These are phyloP conservation scores for Darksidea phi DNA, from an alignment of 495 filamentous ascomycete species.

Conservation along the genomic window DNA sequence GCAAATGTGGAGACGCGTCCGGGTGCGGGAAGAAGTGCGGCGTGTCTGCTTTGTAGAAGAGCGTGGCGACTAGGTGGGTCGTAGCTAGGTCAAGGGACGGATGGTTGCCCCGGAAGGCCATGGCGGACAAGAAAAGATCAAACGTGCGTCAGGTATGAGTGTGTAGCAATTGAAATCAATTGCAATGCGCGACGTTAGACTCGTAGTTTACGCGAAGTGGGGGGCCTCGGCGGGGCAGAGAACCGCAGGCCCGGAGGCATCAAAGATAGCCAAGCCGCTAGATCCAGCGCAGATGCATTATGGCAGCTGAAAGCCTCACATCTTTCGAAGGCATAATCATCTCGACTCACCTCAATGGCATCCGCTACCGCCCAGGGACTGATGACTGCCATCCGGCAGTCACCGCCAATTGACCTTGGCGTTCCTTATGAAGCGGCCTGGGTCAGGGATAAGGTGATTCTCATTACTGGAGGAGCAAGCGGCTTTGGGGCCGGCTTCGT, in stretches of 20 bases:
- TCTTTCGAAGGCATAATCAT: not conserved
- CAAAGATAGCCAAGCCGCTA: too few species aligned
- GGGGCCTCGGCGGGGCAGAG: too few species aligned
- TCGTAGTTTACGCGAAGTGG: too few species aligned
- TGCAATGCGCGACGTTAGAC: too few species aligned
- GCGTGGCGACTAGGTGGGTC: conserved; percentile 31
- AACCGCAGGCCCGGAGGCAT: too few species aligned
- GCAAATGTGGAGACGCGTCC: conserved; percentile 23
- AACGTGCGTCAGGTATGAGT: not conserved
- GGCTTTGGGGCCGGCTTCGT: conserved; percentile 43
- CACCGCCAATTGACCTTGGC: conserved; percentile 38
- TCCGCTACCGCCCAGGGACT: not conserved
- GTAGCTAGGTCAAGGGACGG: conserved; percentile 15
- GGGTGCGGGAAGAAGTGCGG: conserved; percentile 30
- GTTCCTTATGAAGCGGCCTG: conserved; percentile 35
- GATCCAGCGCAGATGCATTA: too few species aligned
- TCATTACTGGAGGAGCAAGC: conserved; percentile 50
- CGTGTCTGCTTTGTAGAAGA: conserved; percentile 37
- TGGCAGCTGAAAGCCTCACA: not conserved
- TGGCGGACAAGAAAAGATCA: not conserved
- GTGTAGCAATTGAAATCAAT: not conserved
- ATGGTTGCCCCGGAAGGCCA: not conserved
- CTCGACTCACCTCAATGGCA: conserved; percentile 3
- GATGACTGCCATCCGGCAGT: conserved; percentile 31
- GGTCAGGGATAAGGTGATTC: conserved; percentile 45